Percentiles rank a stretch among this genome's conserved stretches.
These are phyloP conservation scores for Dryas integrifolia DNA, from an alignment of 331 rosid species.

Conservation along the genomic window DNA sequence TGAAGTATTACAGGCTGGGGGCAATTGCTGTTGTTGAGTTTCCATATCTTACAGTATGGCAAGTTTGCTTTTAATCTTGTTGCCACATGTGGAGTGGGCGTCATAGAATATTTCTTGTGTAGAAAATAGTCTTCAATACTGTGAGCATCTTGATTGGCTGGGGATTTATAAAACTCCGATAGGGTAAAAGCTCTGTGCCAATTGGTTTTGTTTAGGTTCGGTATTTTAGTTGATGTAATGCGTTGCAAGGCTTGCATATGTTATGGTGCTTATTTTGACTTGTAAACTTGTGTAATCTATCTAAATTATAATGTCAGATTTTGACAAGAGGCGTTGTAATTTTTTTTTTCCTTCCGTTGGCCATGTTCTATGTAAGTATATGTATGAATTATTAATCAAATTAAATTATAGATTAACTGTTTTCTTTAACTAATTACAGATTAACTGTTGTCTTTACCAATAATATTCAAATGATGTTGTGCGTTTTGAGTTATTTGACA, in stretches of 20 bases:
- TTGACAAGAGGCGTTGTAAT: background rate
- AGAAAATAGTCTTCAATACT: conserved; percentile 17
- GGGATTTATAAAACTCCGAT: conserved; percentile 20
- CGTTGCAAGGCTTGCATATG: conserved; percentile 22
- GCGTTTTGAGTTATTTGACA: too few species aligned
- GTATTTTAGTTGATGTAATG: conserved; percentile 6
- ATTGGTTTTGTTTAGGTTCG: conserved; percentile 1
- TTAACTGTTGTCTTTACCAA: too few species aligned
- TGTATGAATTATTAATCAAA: too few species aligned
- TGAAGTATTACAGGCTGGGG: conserved; percentile 12
- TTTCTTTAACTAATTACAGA: too few species aligned
- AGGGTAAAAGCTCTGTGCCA: conserved; percentile 21
- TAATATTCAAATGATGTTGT: too few species aligned
- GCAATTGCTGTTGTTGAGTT: conserved; percentile 14
- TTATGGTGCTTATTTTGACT: background rate
- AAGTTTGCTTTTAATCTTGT: background rate
- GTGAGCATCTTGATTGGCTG: conserved; percentile 5
- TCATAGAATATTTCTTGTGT: conserved; percentile 28
- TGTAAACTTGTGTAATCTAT: conserved; percentile 15
- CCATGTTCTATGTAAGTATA: too few species aligned
- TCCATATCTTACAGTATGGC: background rate
- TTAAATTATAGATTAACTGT: too few species aligned
- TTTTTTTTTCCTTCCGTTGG: background rate
- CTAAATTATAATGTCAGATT: background rate
- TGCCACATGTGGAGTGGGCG: conserved; percentile 24